These are phyloP conservation scores for Hyphopichia fennica DNA, from an alignment of 1,139 yeast genomes.

Conservation along the genomic window DNA sequence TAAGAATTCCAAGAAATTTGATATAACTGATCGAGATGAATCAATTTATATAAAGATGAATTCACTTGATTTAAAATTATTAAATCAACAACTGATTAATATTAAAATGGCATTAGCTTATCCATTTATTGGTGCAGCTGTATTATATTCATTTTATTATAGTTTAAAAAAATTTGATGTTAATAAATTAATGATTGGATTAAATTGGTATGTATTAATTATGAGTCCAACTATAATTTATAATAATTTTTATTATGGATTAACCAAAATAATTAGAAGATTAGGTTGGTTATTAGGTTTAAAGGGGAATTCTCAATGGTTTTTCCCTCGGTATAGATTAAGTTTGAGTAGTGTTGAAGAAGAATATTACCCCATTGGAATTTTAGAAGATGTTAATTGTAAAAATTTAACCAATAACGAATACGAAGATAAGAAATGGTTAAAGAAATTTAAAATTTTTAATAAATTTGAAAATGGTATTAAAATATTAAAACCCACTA, in stretches of 20 bases:
- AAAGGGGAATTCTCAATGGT: slow-evolving; percentile 7
- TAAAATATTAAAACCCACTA: slow-evolving; percentile 15
- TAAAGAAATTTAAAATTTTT: slow-evolving; percentile 11
- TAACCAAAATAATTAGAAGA: slow-evolving; percentile 20
- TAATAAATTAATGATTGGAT: slow-evolving; percentile 21
- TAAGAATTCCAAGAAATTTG: slow-evolving; percentile 34
- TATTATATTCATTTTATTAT: slow-evolving; percentile 36
- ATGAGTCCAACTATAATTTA: slow-evolving; percentile 25
- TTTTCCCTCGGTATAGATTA: slow-evolving; percentile 20
- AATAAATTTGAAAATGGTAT: slow-evolving; percentile 13
- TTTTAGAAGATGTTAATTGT: slow-evolving; percentile 11
- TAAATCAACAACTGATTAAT: slow-evolving; percentile 11
- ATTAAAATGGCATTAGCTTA: slow-evolving; percentile 29
- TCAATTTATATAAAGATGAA: slow-evolving; percentile 16
- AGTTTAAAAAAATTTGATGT: slow-evolving; percentile 27
- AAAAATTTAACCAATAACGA: slow-evolving; percentile 6
- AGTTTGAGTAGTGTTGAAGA: slow-evolving; percentile 14
- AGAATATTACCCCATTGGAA: slow-evolving; percentile 23
- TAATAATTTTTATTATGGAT: slow-evolving; percentile 17
- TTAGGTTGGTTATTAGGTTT: slow-evolving; percentile 15
- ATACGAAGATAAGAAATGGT: slow-evolving; percentile 16
- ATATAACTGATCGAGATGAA: slow-evolving; percentile 46
- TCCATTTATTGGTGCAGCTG: slow-evolving; percentile 42
- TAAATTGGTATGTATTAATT: slow-evolving; percentile 32
- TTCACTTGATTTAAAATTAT: slow-evolving; percentile 15